Conservation (phyloP, 2,329 filamentous ascomycete genomes). For the Didymosphaeria variabile region DNA sequence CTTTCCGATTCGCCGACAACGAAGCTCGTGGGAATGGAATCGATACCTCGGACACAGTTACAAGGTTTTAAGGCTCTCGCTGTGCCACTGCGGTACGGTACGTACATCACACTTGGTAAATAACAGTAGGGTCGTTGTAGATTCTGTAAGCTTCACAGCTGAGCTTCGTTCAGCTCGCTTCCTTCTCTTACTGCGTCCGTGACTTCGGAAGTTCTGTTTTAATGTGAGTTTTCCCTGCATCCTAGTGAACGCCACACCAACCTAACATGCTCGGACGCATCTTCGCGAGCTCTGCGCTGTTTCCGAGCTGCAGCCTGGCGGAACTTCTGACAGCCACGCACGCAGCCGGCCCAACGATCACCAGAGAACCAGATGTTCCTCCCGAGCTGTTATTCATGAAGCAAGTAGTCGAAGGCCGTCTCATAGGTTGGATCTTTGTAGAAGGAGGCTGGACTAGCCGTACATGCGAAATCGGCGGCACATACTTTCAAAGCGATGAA, state of each 20-base stretch:
- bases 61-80: neutral
- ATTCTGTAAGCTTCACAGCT: slow-evolving; percentile 11
- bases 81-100: neutral
- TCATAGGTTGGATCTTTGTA: slow-evolving; percentile 35
- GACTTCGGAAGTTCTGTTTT: slow-evolving; percentile 4
- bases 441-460: slow-evolving; percentile 25
- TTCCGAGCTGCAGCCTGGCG: slow-evolving; percentile 26
- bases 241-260: neutral
- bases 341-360: slow-evolving; percentile 35
- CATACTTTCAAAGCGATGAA: slow-evolving; percentile 27
- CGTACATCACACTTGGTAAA: neutral
- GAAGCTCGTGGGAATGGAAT: slow-evolving; percentile 6
- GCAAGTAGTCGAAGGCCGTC: slow-evolving; percentile 30
- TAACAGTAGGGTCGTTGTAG: neutral
- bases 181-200: neutral
- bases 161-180: slow-evolving; percentile 13
- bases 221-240: slow-evolving; percentile 3
- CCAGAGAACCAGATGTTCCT: slow-evolving; percentile 29
- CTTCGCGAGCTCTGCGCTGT: slow-evolving; percentile 25
- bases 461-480: slow-evolving; percentile 31
- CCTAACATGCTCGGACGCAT: slow-evolving; percentile 21
- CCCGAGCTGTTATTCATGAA: slow-evolving; percentile 32
- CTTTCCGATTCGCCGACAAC: slow-evolving; percentile 23
- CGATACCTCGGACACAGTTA: neutral
- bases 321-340: slow-evolving; percentile 24